Conservation (phyloP, 306 rosid species). For the Cucurbita moschata region DNA sequence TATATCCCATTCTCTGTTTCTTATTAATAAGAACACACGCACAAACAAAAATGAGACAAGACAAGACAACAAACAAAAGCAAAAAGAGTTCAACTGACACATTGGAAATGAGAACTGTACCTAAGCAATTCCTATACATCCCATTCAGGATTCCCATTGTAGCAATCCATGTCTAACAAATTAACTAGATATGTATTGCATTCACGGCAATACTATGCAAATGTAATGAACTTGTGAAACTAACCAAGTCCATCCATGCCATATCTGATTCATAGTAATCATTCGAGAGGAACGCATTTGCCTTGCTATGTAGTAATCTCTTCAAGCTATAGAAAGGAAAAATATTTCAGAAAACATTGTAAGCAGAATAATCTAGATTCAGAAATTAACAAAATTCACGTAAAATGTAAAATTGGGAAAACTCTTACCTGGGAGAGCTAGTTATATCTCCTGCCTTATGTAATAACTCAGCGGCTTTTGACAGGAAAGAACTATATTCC, state of each 20-base stretch:
- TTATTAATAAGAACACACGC: too few relatives aligned
- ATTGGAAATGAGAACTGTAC: neutral
- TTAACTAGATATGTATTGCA: neutral
- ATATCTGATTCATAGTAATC: conserved; percentile 82
- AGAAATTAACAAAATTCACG: neutral
- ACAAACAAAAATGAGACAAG: too few relatives aligned
- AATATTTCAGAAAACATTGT: conserved; percentile 9
- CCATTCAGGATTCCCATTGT: neutral
- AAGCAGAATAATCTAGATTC: neutral
- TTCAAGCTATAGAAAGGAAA: conserved; percentile 49
- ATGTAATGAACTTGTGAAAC: conserved; percentile 13
- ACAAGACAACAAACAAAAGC: neutral
- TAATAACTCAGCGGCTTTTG: conserved; percentile 62
- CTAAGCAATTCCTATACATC: neutral
- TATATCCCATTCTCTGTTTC: neutral
- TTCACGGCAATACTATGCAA: neutral
- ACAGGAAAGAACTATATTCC: conserved; percentile 58
- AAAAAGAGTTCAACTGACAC: neutral
- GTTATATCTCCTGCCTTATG: conserved; percentile 65
- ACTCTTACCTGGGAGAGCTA: conserved; percentile 48
- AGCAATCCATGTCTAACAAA: neutral
- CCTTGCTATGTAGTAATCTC: conserved; percentile 80
- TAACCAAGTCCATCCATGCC: conserved; percentile 93
- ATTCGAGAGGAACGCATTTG: conserved; percentile 80
- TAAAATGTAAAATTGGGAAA: conserved; percentile 5